phyloP scores from a whole-genome alignment of 371 early-diverging fungal genomes.

The Lichtheimia ornata region DNA sequence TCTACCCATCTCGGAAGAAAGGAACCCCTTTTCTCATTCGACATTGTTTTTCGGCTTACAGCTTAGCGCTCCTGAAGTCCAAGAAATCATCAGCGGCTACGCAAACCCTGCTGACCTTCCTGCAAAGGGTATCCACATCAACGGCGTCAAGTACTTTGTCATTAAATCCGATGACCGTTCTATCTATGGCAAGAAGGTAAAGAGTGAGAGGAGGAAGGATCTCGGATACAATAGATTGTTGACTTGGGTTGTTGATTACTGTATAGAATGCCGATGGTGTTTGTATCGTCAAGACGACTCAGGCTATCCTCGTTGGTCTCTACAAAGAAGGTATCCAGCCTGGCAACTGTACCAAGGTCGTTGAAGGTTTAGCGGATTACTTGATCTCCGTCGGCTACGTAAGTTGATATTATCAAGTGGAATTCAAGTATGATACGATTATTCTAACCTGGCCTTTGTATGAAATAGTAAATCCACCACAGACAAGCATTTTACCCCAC shows the following conservation, averaged over 20 bases:
- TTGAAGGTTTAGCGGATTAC: constrained; percentile 85
- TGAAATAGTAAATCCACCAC: too few relatives aligned
- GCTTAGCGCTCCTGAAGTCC: constrained; percentile 60
- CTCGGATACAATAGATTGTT: neutral
- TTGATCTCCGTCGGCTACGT: constrained; percentile 72
- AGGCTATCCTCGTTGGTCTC: constrained; percentile 76
- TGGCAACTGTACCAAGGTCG: constrained; percentile 76
- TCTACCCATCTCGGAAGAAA: constrained; percentile 10
- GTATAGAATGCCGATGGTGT: constrained; percentile 71
- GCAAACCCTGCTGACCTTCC: constrained; percentile 55
- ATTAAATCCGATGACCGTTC: constrained; percentile 66
- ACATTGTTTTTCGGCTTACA: constrained; percentile 20
- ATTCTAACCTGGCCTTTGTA: too few relatives aligned
- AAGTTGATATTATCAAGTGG: constrained; percentile 28
- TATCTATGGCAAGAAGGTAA: constrained; percentile 85
- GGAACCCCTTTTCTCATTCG: neutral
- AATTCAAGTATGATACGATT: too few relatives aligned
- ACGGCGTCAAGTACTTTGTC: constrained; percentile 74
- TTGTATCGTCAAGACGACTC: constrained; percentile 79
- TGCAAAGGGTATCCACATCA: constrained; percentile 69
- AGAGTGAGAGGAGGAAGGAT: constrained; percentile 2
- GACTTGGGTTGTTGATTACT: too few relatives aligned
- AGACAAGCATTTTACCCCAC: too few relatives aligned
- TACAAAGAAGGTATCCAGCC: constrained; percentile 71
- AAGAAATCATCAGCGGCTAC: constrained; percentile 66